Percentiles rank a stretch among this genome's conserved stretches.
These are phyloP conservation scores for Alternaria ventricosa DNA, from an alignment of 2,329 filamentous ascomycete species.

Conservation along the genomic window DNA sequence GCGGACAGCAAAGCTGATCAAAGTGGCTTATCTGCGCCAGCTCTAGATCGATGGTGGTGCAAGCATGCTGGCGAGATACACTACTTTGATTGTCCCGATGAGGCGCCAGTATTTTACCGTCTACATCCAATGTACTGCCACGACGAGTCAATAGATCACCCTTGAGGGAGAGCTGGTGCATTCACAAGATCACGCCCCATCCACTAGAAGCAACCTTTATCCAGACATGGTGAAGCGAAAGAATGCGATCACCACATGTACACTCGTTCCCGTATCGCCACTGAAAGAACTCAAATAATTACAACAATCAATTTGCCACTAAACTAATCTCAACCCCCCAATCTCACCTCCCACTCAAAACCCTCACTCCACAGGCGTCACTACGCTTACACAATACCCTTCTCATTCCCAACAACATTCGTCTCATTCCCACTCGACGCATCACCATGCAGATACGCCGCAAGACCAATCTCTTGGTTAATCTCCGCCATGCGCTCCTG, in stretches of 20 bases:
- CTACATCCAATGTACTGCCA: no score
- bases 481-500: conserved; percentile 75
- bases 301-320: not conserved
- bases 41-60: not conserved
- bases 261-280: not conserved
- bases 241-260: not conserved
- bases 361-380: no score
- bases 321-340: not conserved
- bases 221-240: not conserved
- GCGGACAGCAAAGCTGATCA: no score
- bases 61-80: not conserved
- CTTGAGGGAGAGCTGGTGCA: no score
- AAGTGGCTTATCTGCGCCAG: no score
- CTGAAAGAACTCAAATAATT: not conserved
- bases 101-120: no score
- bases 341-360: not conserved
- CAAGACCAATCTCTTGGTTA: conserved; percentile 71
- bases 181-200: no score
- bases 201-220: not conserved
- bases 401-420: conserved; percentile 20
- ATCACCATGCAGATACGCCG: conserved; percentile 31
- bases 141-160: no score
- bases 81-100: not conserved
- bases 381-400: conserved; percentile 9
- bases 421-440: conserved; percentile 6